Percentiles rank a stretch among this genome's conserved stretches.
Evolutionary conservation across 2,329 filamentous ascomycete genomes (phyloP).

Genomic region (Aspergillus uvarum): DNA sequence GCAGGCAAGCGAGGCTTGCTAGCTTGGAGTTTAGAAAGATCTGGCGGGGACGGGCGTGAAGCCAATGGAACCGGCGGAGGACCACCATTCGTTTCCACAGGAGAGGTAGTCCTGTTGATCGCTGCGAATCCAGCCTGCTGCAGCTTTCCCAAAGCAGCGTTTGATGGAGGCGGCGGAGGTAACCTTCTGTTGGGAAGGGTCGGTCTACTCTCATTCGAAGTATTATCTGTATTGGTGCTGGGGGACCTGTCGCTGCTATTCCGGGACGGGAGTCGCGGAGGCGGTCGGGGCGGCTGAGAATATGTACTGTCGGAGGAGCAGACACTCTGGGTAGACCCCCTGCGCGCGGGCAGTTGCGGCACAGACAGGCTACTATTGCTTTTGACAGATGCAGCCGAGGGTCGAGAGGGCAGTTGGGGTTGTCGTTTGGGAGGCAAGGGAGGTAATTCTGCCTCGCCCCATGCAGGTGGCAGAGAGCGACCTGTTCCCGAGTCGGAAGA

Average conservation of each 20-base stretch:
- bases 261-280: slow-evolving; percentile 27
- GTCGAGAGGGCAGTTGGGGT: slow-evolving; percentile 24
- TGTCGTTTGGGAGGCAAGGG: slow-evolving; percentile 53
- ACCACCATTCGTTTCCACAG: slow-evolving; percentile 19
- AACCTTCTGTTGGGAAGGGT: slow-evolving; percentile 33
- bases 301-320: slow-evolving; percentile 10
- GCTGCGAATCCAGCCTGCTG: slow-evolving; percentile 50
- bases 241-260: slow-evolving; percentile 18
- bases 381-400: slow-evolving; percentile 20
- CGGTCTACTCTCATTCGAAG: slow-evolving; percentile 8
- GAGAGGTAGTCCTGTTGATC: slow-evolving; percentile 40
- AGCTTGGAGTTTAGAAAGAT: slow-evolving; percentile 56
- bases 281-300: slow-evolving; percentile 16
- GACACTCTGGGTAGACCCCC: slow-evolving; percentile 17
- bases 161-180: slow-evolving; percentile 36
- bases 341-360: slow-evolving; percentile 26
- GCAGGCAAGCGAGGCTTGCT: slow-evolving; percentile 47
- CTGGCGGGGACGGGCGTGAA: slow-evolving; percentile 49
- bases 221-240: slow-evolving; percentile 17
- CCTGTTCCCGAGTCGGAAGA: slow-evolving; percentile 29
- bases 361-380: slow-evolving; percentile 18
- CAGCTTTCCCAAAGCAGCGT: slow-evolving; percentile 36
- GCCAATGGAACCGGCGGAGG: slow-evolving; percentile 54
- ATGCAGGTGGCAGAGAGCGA: slow-evolving; percentile 54
- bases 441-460: slow-evolving; percentile 56